These are phyloP conservation scores for Lactarius hengduanensis DNA, from an alignment of 768 basidiomycete genomes.

Conservation along the genomic window DNA sequence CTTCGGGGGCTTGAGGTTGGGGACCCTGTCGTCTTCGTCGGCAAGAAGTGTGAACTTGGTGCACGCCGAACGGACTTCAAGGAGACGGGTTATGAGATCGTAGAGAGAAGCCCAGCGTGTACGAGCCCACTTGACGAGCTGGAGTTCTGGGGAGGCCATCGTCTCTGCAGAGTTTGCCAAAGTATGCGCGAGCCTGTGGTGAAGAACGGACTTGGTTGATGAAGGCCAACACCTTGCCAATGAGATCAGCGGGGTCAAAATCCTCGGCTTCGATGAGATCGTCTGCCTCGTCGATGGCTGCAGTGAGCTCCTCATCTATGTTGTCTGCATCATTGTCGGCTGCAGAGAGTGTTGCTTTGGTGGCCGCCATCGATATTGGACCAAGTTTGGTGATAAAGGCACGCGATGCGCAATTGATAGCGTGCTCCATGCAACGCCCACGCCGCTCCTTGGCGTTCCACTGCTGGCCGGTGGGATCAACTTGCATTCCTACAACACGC, in stretches of 20 bases:
- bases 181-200: not conserved
- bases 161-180: not conserved
- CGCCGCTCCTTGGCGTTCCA: not conserved
- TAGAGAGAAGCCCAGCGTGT: not conserved
- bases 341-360: no score
- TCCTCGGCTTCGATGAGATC: not conserved
- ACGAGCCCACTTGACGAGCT: slow-evolving; percentile 1
- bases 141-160: not conserved
- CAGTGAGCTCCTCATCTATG: no score
- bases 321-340: no score
- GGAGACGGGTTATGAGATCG: not conserved
- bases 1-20: not conserved
- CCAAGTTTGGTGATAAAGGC: no score
- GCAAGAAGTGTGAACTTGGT: not conserved
- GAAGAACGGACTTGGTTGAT: slow-evolving; percentile 2
- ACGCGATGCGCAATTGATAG: not conserved
- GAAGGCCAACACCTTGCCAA: not conserved
- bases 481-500: no score
- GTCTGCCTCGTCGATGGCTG: no score
- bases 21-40: not conserved
- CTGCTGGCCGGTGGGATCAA: no score
- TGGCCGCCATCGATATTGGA: no score
- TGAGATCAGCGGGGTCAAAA: not conserved
- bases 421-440: not conserved
- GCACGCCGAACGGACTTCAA: not conserved